Evolutionary conservation across 345 rosid species (phyloP).

Genomic region (Sonneratia caseolaris): DNA sequence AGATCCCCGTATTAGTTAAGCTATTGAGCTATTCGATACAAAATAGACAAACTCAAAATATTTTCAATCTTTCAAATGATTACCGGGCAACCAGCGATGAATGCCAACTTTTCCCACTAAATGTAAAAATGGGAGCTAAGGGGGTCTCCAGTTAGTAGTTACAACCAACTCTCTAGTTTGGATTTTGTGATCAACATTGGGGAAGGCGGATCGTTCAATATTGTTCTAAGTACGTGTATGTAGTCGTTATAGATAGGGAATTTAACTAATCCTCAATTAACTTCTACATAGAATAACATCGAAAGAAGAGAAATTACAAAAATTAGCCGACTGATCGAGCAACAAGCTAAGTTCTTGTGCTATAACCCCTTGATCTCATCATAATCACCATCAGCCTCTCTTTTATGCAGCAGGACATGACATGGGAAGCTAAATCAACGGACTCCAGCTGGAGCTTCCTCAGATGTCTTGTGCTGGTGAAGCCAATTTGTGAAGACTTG

Average conservation of each 20-base stretch:
- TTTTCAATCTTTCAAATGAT: too few relatives aligned
- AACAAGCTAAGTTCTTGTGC: not conserved
- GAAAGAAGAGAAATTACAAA: slow-evolving; percentile 4
- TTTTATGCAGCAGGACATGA: not conserved
- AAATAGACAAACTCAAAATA: too few relatives aligned
- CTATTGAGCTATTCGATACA: not conserved
- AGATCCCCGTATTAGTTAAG: not conserved
- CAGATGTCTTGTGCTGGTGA: slow-evolving; percentile 8
- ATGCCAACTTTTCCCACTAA: too few relatives aligned
- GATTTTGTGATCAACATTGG: not conserved
- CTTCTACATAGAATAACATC: not conserved
- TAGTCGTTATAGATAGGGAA: not conserved
- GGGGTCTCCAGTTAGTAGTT: too few relatives aligned
- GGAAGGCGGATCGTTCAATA: not conserved
- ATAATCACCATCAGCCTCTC: not conserved
- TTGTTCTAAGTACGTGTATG: not conserved
- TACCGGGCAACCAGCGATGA: too few relatives aligned
- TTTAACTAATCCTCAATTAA: not conserved
- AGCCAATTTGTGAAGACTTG: slow-evolving; percentile 33
- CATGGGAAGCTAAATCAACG: not conserved
- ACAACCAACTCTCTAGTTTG: not conserved
- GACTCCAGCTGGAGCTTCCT: not conserved
- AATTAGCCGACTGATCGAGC: not conserved
- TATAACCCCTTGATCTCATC: not conserved
- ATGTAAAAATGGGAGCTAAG: too few relatives aligned